A percentile compares a stretch with the other conserved stretches of the same genome.
Evolutionary conservation across 2,329 filamentous ascomycete species (phyloP).

Genomic region (Stemphylium lycopersici): DNA sequence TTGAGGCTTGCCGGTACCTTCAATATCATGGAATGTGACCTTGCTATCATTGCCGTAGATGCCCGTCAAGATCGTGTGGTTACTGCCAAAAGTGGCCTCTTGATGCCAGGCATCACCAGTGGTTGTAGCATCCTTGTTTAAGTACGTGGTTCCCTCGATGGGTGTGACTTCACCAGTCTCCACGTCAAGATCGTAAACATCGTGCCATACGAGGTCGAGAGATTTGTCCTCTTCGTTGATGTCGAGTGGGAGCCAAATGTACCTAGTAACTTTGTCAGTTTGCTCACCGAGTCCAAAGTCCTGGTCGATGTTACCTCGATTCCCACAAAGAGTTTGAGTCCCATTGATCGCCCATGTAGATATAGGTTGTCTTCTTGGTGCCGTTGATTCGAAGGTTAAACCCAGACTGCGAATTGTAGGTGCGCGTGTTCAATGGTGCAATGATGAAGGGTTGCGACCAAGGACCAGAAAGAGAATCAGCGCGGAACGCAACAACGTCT

Average conservation of each 20-base stretch:
- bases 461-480: constrained; percentile 57
- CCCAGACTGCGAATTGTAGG: constrained; percentile 61
- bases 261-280: constrained; percentile 36
- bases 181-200: constrained; percentile 63
- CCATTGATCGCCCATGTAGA: constrained; percentile 62
- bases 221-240: constrained; percentile 61
- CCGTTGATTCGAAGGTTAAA: constrained; percentile 58
- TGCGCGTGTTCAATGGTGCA: constrained; percentile 58
- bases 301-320: constrained; percentile 33
- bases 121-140: constrained; percentile 53
- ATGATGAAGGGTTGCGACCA: constrained; percentile 64
- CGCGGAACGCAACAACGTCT: constrained; percentile 63
- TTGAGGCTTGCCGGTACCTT: constrained; percentile 59
- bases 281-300: neutral
- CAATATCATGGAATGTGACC: constrained; percentile 57
- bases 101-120: constrained; percentile 60
- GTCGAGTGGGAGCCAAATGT: constrained; percentile 63
- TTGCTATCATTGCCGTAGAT: constrained; percentile 63
- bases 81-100: constrained; percentile 60
- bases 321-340: constrained; percentile 64
- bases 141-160: constrained; percentile 58
- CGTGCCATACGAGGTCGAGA: constrained; percentile 59
- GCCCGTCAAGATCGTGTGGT: constrained; percentile 57
- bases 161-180: constrained; percentile 57
- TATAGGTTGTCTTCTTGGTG: constrained; percentile 56